Evolutionary conservation across 2,329 filamentous ascomycete genomes (phyloP).

Genomic region (Knoxdaviesia proteae): DNA sequence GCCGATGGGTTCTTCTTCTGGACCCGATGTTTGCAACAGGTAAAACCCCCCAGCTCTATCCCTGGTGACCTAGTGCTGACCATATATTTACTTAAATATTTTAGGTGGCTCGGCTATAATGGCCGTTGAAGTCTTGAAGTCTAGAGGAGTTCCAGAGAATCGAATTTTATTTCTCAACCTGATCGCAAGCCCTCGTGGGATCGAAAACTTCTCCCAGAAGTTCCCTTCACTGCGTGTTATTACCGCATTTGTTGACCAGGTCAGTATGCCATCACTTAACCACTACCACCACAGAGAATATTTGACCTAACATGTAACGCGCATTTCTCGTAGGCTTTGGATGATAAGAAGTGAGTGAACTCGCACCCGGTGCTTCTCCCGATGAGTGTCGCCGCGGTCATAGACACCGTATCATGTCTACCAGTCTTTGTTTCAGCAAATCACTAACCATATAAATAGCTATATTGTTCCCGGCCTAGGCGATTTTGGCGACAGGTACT

Average conservation of each 20-base stretch:
- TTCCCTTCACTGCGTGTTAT: slow-evolving; percentile 83
- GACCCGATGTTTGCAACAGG: slow-evolving; percentile 99
- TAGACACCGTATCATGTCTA: slow-evolving; percentile 1
- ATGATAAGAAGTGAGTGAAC: slow-evolving; percentile 75
- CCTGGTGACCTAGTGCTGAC: not conserved
- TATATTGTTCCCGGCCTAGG: slow-evolving; percentile 89
- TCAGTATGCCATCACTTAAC: slow-evolving; percentile 11
- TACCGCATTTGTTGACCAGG: slow-evolving; percentile 83
- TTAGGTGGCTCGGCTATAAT: slow-evolving; percentile 85
- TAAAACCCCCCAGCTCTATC: slow-evolving; percentile 17
- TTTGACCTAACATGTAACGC: not conserved
- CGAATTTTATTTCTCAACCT: slow-evolving; percentile 91
- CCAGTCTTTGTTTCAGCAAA: not conserved
- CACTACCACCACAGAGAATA: not conserved
- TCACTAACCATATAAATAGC: slow-evolving; percentile 31
- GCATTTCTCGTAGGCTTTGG: slow-evolving; percentile 42
- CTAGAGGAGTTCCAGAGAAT: slow-evolving; percentile 80
- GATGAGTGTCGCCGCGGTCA: too few species aligned
- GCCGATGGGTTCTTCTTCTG: slow-evolving; percentile 79
- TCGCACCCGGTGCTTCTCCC: not conserved
- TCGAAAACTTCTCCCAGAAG: slow-evolving; percentile 69
- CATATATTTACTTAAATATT: not conserved
- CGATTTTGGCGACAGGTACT: slow-evolving; percentile 91
- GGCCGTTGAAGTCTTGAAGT: slow-evolving; percentile 84
- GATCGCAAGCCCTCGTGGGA: slow-evolving; percentile 89